Base-by-base conservation (phyloP, 257 asterid genomes). In the Salvia hispanica region DNA sequence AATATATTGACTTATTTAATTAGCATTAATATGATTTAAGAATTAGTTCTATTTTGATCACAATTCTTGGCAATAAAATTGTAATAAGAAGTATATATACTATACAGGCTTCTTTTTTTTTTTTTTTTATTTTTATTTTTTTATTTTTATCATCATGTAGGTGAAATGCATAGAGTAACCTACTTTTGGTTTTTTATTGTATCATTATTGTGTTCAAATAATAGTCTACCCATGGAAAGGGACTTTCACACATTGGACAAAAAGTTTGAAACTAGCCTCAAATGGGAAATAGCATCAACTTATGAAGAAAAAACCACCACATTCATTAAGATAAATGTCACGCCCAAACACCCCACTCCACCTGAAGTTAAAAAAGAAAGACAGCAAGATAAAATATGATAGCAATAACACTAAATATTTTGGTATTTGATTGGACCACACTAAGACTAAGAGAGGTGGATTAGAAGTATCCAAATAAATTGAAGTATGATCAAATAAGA, bases 391-490 rank as follows among this genome's bases (percentile, higher is more conserved):
- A 40, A 16, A 60, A 39, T 40, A 4, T 40, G 66, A 60, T 15
- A 16, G 66, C 13, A 60, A 60, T 60, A 51, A 9, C 46, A 58
- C 63, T 34, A 58, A 34, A 34, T 13, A 2, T 4, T 5, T 58
- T 9, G 31, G 50, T 16, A 39, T 39, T 14, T 42, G 16, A 4
- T 60, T 60, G 66, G 66, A 60, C 66, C 66, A 60, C 66, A 39
- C 66, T 40, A 34, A 60, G 51, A 60, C 47, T 14, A 37, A 58
- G 64, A 36, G 47, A 10, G 34, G 31, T 37, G 14, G 48, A 58
- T 36, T 36, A 14, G n/a, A 39, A 37, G 12, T 5, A 12, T 55
- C 9, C 46, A 58, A n/a, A 39, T 4, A 59, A 59, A 39, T 59
- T 37, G n/a, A n/a, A n/a, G 15, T n/a, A 39, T 10, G 4, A 14